Conservation (phyloP, 805 yeast species). For the Wickerhamiella kurtzmanii region DNA sequence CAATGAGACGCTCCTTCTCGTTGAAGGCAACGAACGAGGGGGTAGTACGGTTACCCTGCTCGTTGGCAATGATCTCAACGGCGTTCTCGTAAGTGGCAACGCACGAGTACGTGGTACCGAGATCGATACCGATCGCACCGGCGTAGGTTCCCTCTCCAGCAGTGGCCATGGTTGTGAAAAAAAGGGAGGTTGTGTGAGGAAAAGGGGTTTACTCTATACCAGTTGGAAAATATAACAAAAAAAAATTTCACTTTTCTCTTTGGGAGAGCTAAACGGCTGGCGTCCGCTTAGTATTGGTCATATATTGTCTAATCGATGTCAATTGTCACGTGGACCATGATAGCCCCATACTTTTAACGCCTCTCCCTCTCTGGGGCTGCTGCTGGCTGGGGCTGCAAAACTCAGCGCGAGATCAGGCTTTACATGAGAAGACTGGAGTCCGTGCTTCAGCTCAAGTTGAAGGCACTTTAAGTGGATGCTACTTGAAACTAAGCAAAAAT, state of each 20-base stretch:
- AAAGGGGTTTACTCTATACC: neutral
- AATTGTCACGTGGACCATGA: too few species aligned
- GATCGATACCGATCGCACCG: slow-evolving; percentile 99
- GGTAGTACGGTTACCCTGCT: slow-evolving; percentile 97
- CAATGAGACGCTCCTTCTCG: slow-evolving; percentile 81
- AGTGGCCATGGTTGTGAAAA: slow-evolving; percentile 17
- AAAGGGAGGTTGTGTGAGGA: neutral
- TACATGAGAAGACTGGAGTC: too few species aligned
- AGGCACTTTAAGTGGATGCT: too few species aligned
- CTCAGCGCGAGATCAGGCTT: too few species aligned
- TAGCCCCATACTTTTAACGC: too few species aligned
- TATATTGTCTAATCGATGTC: too few species aligned
- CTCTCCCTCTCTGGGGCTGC: too few species aligned
- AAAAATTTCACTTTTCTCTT: neutral
- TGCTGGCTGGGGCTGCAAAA: too few species aligned
- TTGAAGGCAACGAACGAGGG: slow-evolving; percentile 95
- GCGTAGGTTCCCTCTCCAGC: slow-evolving; percentile 83
- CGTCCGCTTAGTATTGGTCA: too few species aligned
- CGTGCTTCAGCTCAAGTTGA: too few species aligned
- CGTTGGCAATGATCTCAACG: slow-evolving; percentile 93
- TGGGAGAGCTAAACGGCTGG: too few species aligned
- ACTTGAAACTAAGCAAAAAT: too few species aligned
- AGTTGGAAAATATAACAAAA: neutral
- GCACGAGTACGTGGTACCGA: slow-evolving; percentile 93
- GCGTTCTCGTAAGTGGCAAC: slow-evolving; percentile 90